phyloP scores from a whole-genome alignment of 345 rosid species.

The Gynandropsis gynandra region DNA sequence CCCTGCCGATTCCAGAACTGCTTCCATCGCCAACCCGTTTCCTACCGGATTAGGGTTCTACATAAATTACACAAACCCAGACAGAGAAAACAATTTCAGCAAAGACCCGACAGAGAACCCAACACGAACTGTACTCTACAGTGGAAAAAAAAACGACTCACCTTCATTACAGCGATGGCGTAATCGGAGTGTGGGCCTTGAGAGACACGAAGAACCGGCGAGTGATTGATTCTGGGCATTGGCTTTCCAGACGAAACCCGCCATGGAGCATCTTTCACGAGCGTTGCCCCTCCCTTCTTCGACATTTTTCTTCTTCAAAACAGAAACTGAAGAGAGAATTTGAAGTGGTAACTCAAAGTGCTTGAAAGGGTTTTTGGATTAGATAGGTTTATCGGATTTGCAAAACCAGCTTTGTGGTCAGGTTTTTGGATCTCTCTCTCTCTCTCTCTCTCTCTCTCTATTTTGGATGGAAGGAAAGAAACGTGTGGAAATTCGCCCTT shows the following conservation, averaged over 20 bases:
- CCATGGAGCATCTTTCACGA: constrained; percentile 84
- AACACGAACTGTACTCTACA: not conserved
- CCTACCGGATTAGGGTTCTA: constrained; percentile 81
- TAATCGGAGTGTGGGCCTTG: constrained; percentile 44
- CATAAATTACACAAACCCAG: constrained; percentile 8
- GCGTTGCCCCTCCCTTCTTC: constrained; percentile 48
- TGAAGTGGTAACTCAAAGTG: constrained; percentile 1
- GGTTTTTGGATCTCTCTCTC: constrained; percentile 30
- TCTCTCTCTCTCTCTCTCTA: constrained; percentile 27
- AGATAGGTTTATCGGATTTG: constrained; percentile 18
- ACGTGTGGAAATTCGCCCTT: constrained; percentile 4
- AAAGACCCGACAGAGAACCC: not conserved
- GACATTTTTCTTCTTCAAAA: constrained; percentile 33
- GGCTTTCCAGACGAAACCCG: constrained; percentile 54
- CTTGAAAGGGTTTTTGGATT: constrained; percentile 5
- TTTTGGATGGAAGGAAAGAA: constrained; percentile 11
- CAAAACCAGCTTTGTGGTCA: constrained; percentile 23
- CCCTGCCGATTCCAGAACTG: constrained; percentile 79
- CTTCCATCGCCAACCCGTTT: constrained; percentile 64
- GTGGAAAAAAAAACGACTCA: not conserved
- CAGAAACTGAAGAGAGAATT: not conserved
- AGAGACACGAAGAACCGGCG: constrained; percentile 54
- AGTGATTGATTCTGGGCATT: constrained; percentile 63
- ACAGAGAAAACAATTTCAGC: not conserved
- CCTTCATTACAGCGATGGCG: constrained; percentile 70